Percentiles rank a stretch among this genome's conserved stretches.
These are phyloP conservation scores for Pestalotiopsis sp. DNA, from an alignment of 2,329 filamentous ascomycete genomes.

Conservation along the genomic window DNA sequence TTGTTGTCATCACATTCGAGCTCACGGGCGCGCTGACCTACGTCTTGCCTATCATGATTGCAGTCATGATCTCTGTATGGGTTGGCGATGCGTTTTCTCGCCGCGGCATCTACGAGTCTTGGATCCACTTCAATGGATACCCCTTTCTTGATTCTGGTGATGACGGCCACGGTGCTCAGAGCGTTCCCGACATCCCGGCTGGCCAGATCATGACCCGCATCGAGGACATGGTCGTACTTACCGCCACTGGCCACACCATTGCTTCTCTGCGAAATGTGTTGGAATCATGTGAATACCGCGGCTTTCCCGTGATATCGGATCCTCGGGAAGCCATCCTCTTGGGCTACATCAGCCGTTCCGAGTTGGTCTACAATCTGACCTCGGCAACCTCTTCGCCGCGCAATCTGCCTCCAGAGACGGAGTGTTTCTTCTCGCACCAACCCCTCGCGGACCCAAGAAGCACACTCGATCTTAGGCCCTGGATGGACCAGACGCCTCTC, in stretches of 20 bases:
- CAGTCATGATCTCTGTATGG: conserved; percentile 98
- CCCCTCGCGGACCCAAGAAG: conserved; percentile 76
- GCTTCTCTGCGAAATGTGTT: conserved; percentile 73
- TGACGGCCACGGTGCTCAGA: conserved; percentile 50
- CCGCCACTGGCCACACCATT: conserved; percentile 86
- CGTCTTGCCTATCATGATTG: conserved; percentile 97
- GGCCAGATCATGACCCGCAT: conserved; percentile 88
- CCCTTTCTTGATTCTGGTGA: conserved; percentile 94
- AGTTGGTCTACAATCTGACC: conserved; percentile 80
- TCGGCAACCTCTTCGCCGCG: conserved; percentile 59
- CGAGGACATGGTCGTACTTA: conserved; percentile 87
- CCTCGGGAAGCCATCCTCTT: conserved; percentile 77
- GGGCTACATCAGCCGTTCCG: conserved; percentile 91
- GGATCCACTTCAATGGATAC: conserved; percentile 96
- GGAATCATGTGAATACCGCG: conserved; percentile 75
- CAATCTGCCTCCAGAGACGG: conserved; percentile 68
- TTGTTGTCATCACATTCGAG: conserved; percentile 99
- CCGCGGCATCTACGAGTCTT: conserved; percentile 93
- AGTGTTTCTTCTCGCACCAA: conserved; percentile 84
- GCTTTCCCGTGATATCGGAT: conserved; percentile 88
- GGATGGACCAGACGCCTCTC: conserved; percentile 99
- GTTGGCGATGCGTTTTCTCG: conserved; percentile 93
- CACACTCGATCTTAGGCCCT: conserved; percentile 86
- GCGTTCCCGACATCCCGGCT: conserved; percentile 80
- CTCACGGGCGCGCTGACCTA: conserved; percentile 95